Base-by-base conservation (phyloP, 495 filamentous ascomycete species). In the Penicillium daleae region DNA sequence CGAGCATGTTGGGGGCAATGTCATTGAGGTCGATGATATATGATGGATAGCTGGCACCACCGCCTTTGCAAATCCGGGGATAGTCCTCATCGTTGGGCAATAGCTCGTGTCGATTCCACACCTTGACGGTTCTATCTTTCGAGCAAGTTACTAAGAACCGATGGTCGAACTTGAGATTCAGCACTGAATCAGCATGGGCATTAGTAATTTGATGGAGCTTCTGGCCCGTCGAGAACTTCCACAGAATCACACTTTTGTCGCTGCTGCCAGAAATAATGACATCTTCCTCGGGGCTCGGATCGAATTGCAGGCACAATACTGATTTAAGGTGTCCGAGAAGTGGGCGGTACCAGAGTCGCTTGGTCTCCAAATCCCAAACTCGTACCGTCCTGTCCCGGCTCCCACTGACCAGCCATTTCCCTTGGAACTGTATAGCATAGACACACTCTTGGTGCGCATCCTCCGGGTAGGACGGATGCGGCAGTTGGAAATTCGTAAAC, bases 301-400 rank as follows among this genome's bases (percentile, higher is more conserved):
- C 96, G 70, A 97, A 99, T 71, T 99, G 95, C 22, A 99, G 82
- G 71, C 96, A 98, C 13, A 98, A 81, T 4, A 99, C 95, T 29
- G 93, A 97, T 22, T 92, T 93, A 6, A 69, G 72, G 72, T 99
- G 95, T 9, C 90, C 93, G 17, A 74, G 65, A 19, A 99, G 75
- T 9, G 95, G 92, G 19, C 78, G 78, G 40, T 89, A 79, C 48
- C 89, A 75, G 29, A 97, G 80, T 49, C 95, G 86, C 63, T 89
- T 86, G 0, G 91, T 95, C 15, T 90, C 85, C 61, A 98, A 71
- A 71, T 97, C 86, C 95, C 95, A 99, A 24, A 97, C 89, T 44
- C 96, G 88, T 49, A 98, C 78, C 0, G 92, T 92, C 50, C 82
- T 88, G 65, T 99, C 95, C 40, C 95, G 83, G 67, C 93, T 97